Evolutionary conservation across 1,284 basidiomycete genomes (phyloP), one percentile per base, ranked within the genome.

Genomic region (Pascua sp.): DNA sequence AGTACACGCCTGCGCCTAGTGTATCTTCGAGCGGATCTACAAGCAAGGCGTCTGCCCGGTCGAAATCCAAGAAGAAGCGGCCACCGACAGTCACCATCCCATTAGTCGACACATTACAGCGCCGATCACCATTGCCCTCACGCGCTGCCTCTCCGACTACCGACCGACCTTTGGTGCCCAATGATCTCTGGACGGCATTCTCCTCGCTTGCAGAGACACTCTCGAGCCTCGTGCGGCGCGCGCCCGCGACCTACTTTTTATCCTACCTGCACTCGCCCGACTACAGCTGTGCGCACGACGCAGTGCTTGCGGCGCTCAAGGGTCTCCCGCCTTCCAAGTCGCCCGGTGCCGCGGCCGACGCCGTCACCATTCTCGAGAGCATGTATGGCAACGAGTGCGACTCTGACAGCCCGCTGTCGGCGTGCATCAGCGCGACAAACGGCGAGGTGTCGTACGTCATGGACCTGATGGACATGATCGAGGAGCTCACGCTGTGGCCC

Each of bases 381-480:
- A 56, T 75, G 37, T 73, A 72, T 45, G 74, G 68, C 2, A 40
- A 65, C 3, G 43, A 42, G 13, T 48, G 48, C 40, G 41, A 50
- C 17, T 48, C 16, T 16, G 49, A 54, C 49, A 53, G 49, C 9
- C 32, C 46, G 5, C 50, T 76, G 18, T 66, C 67, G 16, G 49
- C 72, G 2, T 73, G 72, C 44, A 54, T 70, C 12, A 56, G 65
- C 38, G 70, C 67, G 0, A 61, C 68, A 0, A 67, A 68, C 11
- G 63, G 64, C 0, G 73, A 77, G 51, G 64, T 75, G 15, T 59
- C 63, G 2, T 60, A 53, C 1, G 71, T 70, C 0, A 71, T 77
- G 62, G 72, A 77, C 50, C 67, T 77, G 17, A 68, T 72, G 65
- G 69, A 71, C 44, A 51, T 73, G 4, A 47, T 77, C 39, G 58